Evolutionary conservation across 1,284 basidiomycete species (phyloP), one percentile per base, ranked within the genome.

Genomic region (Rhodotorula mucilaginosa): DNA sequence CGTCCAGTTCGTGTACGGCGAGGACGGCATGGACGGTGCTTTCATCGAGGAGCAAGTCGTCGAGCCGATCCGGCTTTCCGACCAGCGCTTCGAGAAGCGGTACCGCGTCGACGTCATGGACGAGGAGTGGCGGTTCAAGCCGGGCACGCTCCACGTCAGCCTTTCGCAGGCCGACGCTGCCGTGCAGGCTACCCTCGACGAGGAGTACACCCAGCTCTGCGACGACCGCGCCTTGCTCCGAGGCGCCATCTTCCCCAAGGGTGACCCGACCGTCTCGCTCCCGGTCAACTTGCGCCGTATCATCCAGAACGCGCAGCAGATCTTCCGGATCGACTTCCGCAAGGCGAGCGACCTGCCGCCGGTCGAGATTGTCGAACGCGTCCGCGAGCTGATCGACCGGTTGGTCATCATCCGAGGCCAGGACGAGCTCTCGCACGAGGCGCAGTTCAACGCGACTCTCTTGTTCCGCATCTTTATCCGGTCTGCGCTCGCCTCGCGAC

Each of bases 11-110:
- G 87, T 94, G 29, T 99, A 99, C 77, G 95, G 97, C 59, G 97
- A 99, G 81, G 97, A 99, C 79, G 95, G 97, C 49, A 97, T 99
- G 89, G 97, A 99, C 79, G 96, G 93, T 74, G 93, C 94, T 0
- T 95, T 90, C 82, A 97, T 99, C 81, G 97, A 99, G 84, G 89
- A 90, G 75, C 97, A 99, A 83, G 89, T 87, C 64, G 89, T 98
- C 69, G 91, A 97, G 77, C 93, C 92, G 0, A 93, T 94, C 76
- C 88, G 87, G 58, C 84, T 97, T 71, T 92, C 87, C 78, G 84
- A 97, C 81, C 86, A 85, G 71, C 88, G 91, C 69, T 99, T 98
- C 83, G 90, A 93, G 79, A 88, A 90, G 80, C 89, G 90, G 76
- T 99, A 95, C 82, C 89, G 90, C 39, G 92, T 99, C 61, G 96